Evolutionary conservation across 371 early-diverging fungal species (phyloP).

Genomic region (Rhizopus delemar): DNA sequence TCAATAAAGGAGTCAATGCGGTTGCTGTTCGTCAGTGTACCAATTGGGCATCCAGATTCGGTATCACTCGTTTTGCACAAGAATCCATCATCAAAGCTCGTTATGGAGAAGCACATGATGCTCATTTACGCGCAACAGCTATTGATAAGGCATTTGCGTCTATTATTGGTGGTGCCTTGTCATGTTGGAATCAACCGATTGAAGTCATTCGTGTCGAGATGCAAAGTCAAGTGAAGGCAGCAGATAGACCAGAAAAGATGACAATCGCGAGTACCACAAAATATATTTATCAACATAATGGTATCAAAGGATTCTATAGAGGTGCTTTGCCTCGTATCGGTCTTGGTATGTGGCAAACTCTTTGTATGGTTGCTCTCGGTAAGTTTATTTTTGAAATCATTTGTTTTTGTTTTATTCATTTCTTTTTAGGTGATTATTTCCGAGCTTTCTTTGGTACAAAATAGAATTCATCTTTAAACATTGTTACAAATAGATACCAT

Average conservation of each 20-base stretch:
- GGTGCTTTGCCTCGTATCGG: slow-evolving; percentile 92
- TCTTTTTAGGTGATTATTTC: slow-evolving; percentile 37
- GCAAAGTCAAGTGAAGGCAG: slow-evolving; percentile 87
- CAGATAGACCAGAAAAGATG: slow-evolving; percentile 86
- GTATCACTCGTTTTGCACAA: slow-evolving; percentile 84
- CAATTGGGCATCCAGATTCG: slow-evolving; percentile 96
- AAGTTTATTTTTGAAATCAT: slow-evolving; percentile 35
- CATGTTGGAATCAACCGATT: slow-evolving; percentile 97
- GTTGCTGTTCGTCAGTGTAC: slow-evolving; percentile 94
- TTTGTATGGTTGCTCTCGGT: slow-evolving; percentile 96
- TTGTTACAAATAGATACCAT: slow-evolving; percentile 1
- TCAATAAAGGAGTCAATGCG: slow-evolving; percentile 93
- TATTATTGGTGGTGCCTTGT: slow-evolving; percentile 84
- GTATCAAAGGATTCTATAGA: slow-evolving; percentile 89
- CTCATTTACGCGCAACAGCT: slow-evolving; percentile 34
- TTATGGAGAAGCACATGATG: slow-evolving; percentile 47
- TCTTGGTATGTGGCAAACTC: slow-evolving; percentile 91
- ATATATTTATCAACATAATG: slow-evolving; percentile 90
- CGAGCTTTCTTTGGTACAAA: slow-evolving; percentile 36
- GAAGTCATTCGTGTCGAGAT: slow-evolving; percentile 97
- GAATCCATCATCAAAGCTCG: slow-evolving; percentile 62
- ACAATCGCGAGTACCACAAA: slow-evolving; percentile 78
- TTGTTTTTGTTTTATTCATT: not conserved
- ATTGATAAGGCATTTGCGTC: slow-evolving; percentile 77
- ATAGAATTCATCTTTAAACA: slow-evolving; percentile 8